phyloP scores from a whole-genome alignment of 1,139 yeast genomes.

The Saccharomyces hybrid region DNA sequence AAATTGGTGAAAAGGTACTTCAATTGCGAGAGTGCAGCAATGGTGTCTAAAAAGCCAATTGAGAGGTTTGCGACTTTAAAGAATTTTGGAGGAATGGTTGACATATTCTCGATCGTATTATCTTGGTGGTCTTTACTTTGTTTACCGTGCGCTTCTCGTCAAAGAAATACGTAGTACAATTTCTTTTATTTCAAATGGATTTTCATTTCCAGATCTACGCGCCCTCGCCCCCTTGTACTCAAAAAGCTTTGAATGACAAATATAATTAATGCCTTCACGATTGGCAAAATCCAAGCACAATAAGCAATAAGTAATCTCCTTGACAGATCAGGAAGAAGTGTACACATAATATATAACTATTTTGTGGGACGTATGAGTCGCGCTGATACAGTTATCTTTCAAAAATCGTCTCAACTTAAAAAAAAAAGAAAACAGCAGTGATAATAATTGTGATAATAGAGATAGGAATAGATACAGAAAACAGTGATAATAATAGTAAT shows the following conservation, averaged over 20 bases:
- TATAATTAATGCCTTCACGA: neutral
- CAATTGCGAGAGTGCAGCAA: slow-evolving; percentile 34
- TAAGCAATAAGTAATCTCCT: neutral
- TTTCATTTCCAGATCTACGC: neutral
- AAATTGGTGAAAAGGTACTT: slow-evolving; percentile 14
- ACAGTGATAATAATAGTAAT: neutral
- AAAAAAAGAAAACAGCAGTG: neutral
- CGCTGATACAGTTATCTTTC: neutral
- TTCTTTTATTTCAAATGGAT: neutral
- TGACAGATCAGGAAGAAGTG: neutral
- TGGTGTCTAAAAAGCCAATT: slow-evolving; percentile 50
- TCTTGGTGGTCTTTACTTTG: neutral
- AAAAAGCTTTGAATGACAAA: neutral
- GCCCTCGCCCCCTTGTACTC: neutral
- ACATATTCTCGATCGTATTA: slow-evolving; percentile 3
- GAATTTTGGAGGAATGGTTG: slow-evolving; percentile 13
- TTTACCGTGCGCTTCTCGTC: neutral
- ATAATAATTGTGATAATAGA: neutral
- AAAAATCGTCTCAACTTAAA: neutral
- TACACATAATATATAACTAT: neutral
- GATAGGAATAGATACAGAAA: neutral
- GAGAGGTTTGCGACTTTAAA: slow-evolving; percentile 59
- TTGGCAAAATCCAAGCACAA: neutral
- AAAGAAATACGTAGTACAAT: neutral
- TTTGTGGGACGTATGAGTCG: neutral